phyloP scores from a whole-genome alignment of 257 asterid genomes.

The Gentiana macrophylla region DNA sequence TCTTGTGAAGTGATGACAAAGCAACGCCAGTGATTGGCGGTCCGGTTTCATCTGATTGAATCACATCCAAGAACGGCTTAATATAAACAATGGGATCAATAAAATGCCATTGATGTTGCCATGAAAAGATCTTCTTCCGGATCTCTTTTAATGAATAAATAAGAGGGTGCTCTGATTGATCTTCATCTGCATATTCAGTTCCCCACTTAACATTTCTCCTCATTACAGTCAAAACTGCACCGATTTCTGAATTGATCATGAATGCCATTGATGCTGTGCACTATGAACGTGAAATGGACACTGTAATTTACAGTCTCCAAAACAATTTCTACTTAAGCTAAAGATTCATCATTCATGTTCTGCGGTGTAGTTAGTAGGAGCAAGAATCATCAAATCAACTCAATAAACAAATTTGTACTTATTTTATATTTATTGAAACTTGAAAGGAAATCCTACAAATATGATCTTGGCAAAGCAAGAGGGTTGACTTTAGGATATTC shows the following conservation, averaged over 20 bases:
- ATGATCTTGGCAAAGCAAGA: too few relatives aligned
- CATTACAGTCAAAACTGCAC: slow-evolving; percentile 97
- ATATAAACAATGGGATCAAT: slow-evolving; percentile 74
- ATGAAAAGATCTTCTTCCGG: slow-evolving; percentile 63
- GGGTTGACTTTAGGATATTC: too few relatives aligned
- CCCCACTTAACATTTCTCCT: slow-evolving; percentile 99
- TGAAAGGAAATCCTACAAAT: too few relatives aligned
- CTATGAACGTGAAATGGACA: slow-evolving; percentile 1
- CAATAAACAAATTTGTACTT: too few relatives aligned
- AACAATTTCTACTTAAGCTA: too few relatives aligned
- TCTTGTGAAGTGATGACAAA: slow-evolving; percentile 76
- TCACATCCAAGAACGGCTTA: slow-evolving; percentile 83
- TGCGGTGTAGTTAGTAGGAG: too few relatives aligned
- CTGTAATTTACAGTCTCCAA: too few relatives aligned
- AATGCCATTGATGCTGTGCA: slow-evolving; percentile 47
- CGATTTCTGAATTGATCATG: slow-evolving; percentile 85
- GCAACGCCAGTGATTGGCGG: slow-evolving; percentile 98
- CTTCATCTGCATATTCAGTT: slow-evolving; percentile 72
- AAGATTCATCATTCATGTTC: too few relatives aligned
- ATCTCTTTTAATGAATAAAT: slow-evolving; percentile 75
- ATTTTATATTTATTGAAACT: too few relatives aligned
- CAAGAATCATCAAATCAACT: too few relatives aligned
- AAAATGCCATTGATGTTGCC: slow-evolving; percentile 66
- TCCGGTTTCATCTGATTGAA: slow-evolving; percentile 94
- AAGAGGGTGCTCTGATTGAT: slow-evolving; percentile 77